phyloP scores from a whole-genome alignment of 129 eudicot genomes.

The Flaveria sonorensis region DNA sequence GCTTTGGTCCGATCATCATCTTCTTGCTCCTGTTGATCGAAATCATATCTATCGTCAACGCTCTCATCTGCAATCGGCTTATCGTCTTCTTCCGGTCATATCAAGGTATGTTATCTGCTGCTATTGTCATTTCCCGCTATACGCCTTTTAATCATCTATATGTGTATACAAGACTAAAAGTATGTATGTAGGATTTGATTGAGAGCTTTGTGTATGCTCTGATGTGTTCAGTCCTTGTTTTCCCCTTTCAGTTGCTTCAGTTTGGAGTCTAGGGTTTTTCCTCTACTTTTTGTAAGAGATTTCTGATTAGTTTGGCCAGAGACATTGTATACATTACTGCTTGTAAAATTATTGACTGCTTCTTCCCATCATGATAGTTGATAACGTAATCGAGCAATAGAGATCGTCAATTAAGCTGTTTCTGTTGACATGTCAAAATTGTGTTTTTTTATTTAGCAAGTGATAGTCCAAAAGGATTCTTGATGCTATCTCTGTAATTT shows the following conservation, averaged over 20 bases:
- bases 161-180: background rate
- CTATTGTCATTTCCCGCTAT: background rate
- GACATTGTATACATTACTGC: background rate
- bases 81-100: background rate
- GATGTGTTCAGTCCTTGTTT: background rate
- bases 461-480: too few relatives aligned
- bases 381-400: background rate
- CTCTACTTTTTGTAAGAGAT: too few relatives aligned
- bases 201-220: background rate
- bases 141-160: background rate
- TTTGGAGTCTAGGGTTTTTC: constrained; percentile 1
- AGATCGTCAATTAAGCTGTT: background rate
- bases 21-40: background rate
- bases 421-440: background rate
- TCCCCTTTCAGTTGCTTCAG: background rate
- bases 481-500: too few relatives aligned
- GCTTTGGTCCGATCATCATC: background rate
- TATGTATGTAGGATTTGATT: background rate
- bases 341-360: background rate
- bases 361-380: background rate
- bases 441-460: too few relatives aligned
- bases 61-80: background rate
- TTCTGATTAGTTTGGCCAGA: background rate
- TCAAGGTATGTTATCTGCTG: background rate
- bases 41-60: background rate